Evolutionary conservation across 192 early-diverging fungal species (phyloP).

Genomic region (Rhizophagus sp.): DNA sequence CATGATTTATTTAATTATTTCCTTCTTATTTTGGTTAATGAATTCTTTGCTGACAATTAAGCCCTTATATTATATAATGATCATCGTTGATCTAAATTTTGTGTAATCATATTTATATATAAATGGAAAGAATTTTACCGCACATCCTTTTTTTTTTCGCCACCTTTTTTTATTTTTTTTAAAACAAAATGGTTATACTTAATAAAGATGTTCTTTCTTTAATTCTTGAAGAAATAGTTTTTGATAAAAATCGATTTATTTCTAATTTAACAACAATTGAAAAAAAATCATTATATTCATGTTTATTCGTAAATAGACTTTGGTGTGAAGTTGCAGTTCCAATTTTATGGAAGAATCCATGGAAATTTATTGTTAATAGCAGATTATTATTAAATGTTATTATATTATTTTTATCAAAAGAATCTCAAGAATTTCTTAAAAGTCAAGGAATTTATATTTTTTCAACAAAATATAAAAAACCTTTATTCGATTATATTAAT

Average conservation of each 20-base stretch:
- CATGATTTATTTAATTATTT: no score
- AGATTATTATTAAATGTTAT: no score
- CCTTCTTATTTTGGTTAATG: no score
- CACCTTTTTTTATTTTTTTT: no score
- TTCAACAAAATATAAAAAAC: not conserved
- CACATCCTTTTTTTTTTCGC: no score
- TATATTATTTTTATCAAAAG: not conserved
- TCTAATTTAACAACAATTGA: no score
- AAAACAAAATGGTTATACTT: not conserved
- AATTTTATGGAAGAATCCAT: not conserved
- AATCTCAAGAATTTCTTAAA: not conserved
- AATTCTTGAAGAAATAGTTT: not conserved
- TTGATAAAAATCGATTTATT: not conserved
- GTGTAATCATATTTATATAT: no score
- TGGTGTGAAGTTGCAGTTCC: not conserved
- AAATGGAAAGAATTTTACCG: no score
- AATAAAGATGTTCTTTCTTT: not conserved
- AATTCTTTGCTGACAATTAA: no score
- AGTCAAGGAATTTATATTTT: not conserved
- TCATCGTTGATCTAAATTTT: no score
- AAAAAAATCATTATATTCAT: not conserved
- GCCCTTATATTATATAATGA: no score
- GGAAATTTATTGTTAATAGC: not conserved
- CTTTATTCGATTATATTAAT: not conserved
- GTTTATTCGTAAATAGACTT: not conserved